Percentiles rank a stretch among this genome's conserved stretches.
These are phyloP conservation scores for Capronia epimyces DNA, from an alignment of 2,329 filamentous ascomycete species.

Conservation along the genomic window DNA sequence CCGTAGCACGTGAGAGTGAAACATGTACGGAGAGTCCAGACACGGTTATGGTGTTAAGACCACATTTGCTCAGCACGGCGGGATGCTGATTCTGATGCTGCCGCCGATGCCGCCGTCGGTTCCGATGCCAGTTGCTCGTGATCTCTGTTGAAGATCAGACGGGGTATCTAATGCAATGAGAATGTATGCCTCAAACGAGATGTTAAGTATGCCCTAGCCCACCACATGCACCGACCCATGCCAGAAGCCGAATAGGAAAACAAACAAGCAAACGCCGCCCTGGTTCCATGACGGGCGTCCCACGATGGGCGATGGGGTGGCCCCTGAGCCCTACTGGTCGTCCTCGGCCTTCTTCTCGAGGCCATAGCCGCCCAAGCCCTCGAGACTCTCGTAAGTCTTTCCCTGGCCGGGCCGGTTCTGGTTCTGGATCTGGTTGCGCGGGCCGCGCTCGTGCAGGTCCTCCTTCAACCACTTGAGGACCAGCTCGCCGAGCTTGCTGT, in stretches of 20 bases:
- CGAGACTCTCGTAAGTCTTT: conserved; percentile 49
- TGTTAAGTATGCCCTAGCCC: too few species aligned
- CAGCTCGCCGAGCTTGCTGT: conserved; percentile 78
- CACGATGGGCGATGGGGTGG: too few species aligned
- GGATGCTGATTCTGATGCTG: not conserved
- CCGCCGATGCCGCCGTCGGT: not conserved
- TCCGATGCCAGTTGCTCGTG: conserved; percentile 17
- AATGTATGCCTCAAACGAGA: too few species aligned
- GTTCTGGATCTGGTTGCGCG: conserved; percentile 6
- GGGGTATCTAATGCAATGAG: conserved; percentile 19
- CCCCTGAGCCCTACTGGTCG: too few species aligned
- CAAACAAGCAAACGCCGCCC: too few species aligned
- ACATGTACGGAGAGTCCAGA: too few species aligned
- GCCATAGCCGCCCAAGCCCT: conserved; percentile 61
- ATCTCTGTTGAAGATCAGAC: conserved; percentile 29
- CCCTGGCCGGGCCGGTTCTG: conserved; percentile 36
- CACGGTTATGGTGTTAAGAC: conserved; percentile 7
- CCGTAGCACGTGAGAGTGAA: too few species aligned
- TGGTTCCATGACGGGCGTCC: too few species aligned
- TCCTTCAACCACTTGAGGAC: conserved; percentile 78
- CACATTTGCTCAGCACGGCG: conserved; percentile 9
- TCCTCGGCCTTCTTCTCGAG: conserved; percentile 42
- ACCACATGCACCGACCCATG: too few species aligned
- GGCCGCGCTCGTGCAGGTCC: conserved; percentile 27
- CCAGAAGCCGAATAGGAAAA: too few species aligned